Conservation (phyloP, 805 yeast genomes). For the Cyberlindnera mississippiensis region DNA sequence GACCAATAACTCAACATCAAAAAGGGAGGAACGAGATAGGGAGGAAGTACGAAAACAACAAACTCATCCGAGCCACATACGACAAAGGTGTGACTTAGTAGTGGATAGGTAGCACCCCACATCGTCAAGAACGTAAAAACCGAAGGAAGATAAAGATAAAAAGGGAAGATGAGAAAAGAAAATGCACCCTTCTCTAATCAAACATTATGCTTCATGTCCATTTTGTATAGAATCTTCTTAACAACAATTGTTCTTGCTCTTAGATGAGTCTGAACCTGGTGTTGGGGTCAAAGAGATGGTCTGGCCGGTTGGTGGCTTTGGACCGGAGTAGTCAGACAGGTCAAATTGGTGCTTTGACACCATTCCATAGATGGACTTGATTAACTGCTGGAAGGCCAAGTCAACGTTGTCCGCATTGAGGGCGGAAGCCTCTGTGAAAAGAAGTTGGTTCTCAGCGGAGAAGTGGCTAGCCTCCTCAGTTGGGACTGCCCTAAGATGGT, state of each 20-base stretch:
- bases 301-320: slow-evolving; percentile 77
- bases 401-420: slow-evolving; percentile 93
- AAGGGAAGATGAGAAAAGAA: neutral
- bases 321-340: slow-evolving; percentile 64
- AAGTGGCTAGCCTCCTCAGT: slow-evolving; percentile 96
- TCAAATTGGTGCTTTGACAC: slow-evolving; percentile 90
- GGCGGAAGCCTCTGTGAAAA: slow-evolving; percentile 96
- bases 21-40: no score
- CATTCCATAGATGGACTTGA: slow-evolving; percentile 92
- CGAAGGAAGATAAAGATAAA: neutral
- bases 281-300: slow-evolving; percentile 91
- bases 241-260: slow-evolving; percentile 58
- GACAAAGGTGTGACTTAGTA: no score
- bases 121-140: neutral
- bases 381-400: slow-evolving; percentile 85
- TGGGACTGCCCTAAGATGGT: slow-evolving; percentile 92
- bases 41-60: no score
- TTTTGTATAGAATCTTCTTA: slow-evolving; percentile 27
- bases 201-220: neutral
- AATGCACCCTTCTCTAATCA: slow-evolving; percentile 1
- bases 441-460: slow-evolving; percentile 85
- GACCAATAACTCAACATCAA: no score
- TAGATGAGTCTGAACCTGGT: slow-evolving; percentile 73
- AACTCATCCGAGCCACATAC: no score
- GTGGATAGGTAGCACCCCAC: neutral